phyloP scores from a whole-genome alignment of 192 early-diverging fungal genomes.

The Backusella sp. region DNA sequence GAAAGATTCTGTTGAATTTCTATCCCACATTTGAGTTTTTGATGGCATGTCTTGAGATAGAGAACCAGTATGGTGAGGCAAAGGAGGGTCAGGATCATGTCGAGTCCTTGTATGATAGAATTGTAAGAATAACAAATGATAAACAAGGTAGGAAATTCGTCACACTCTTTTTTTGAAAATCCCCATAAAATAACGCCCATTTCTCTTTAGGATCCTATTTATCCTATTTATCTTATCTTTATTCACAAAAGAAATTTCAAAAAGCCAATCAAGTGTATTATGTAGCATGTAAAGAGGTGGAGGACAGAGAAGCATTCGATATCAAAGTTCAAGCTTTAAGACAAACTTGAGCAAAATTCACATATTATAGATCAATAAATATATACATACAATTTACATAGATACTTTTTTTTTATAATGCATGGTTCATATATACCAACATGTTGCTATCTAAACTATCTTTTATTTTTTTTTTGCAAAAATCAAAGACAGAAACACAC shows the following conservation, averaged over 20 bases:
- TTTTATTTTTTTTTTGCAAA: no score
- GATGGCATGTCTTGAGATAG: slow-evolving; percentile 59
- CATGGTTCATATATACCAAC: no score
- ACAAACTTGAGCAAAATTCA: background rate
- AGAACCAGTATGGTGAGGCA: slow-evolving; percentile 34
- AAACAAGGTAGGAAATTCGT: slow-evolving; percentile 41
- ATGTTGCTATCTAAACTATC: no score
- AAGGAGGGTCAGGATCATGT: background rate
- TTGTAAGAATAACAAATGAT: slow-evolving; percentile 38
- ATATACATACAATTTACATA: background rate
- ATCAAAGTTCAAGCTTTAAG: slow-evolving; percentile 7
- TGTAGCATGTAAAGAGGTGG: slow-evolving; percentile 54
- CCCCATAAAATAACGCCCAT: no score
- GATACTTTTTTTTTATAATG: background rate
- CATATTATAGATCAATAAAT: background rate
- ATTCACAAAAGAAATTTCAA: slow-evolving; percentile 46
- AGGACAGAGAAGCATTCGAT: slow-evolving; percentile 52
- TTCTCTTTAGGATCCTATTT: slow-evolving; percentile 37
- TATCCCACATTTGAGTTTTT: slow-evolving; percentile 64
- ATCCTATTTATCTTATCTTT: slow-evolving; percentile 38
- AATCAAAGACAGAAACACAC: no score
- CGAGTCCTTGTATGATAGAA: slow-evolving; percentile 44
- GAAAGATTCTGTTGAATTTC: slow-evolving; percentile 47
- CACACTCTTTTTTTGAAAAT: no score
- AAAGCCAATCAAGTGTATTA: slow-evolving; percentile 53